Base-by-base conservation (phyloP, 768 basidiomycete species). In the Strobilomyces echinocephalus region DNA sequence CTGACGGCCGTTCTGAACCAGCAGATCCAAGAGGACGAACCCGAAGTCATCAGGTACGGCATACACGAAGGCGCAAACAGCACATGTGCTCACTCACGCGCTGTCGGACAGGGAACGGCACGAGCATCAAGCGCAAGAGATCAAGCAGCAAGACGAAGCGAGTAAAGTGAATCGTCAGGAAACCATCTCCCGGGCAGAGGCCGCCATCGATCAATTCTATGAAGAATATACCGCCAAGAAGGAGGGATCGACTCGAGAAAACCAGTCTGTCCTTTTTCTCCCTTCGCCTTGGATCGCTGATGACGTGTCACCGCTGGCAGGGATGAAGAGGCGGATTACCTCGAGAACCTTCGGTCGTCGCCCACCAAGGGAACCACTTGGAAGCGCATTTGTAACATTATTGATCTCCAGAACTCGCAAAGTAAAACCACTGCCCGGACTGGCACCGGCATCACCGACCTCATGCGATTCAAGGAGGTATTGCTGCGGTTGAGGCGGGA, bases 381-480 rank as follows among this genome's bases (percentile, higher is more conserved):
- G 95, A 84, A 93, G 61, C 87, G 97, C 35, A 95, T 99, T 65
- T 88, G 86, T 66, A 84, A 84, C 26, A 72, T 85, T 47, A 72
- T 97, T 56, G 91, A 95, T 60, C 79, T 99, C 35, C 84, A 95
- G 69, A 97, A 98, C 69, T 97, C 94, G 50, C 93, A 98, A 72
- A 94, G 91, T 77, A 99, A 98, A 77, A 97, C 94, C 5, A 78
- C 92, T 62, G 86, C 94, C 16, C 82, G 93, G 42, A 82, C 88
- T 31, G 91, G 91, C 14, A 74, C 90, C 11, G 88, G 88, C 7
- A 93, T 94, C 35, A 40, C 90, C 3, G 95, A 99, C 64, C 76
- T 98, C 35, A 73, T 84, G 41, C 79, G 95, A 55, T 91, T 90
- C 79, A 95, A 93, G 73, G 95, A 99, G 67, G 88, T 98, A 42